Evolutionary conservation across 208 protist species (phyloP), one percentile per base, ranked within the genome.

Genomic region (Crithidia sp.): DNA sequence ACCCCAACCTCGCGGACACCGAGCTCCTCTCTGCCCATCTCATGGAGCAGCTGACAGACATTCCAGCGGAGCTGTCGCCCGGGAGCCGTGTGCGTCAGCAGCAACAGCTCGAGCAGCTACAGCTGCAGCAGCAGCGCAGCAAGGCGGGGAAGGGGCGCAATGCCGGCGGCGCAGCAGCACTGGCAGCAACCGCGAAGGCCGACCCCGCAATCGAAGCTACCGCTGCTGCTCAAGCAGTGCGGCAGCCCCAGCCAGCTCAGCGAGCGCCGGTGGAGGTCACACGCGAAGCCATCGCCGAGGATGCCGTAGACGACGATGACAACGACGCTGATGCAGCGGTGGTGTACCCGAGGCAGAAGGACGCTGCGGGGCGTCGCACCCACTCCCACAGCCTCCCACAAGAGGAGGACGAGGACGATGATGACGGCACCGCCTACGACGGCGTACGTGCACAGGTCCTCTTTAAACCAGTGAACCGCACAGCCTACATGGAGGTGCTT

Each of bases 401-500:
- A 4, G 57, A 57, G 19, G 66, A 63, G 3, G 71, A 84, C 13
- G 76, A 62, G 16, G 87, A 89, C 4, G 81, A 87, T 45, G 87
- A 87, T 45, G 85, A 90, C 72, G 81, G 82, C 41, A 87, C 82
- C 47, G 69, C 86, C 28, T 96, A 85, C 62, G 88, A 94, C 71
- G 88, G 88, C 59, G 91, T 96, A 43, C 83, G 80, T 52, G 91
- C 91, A 43, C 83, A 86, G 59, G 79, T 94, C 43, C 78, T 94
- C 55, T 96, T 96, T 77, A 82, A 87, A 45, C 79, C 84, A 2
- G 87, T 87, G 19, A 91, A 96, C 78, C 79, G 81, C 39, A 70
- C 50, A 6, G 73, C 83, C 19, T 96, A 92, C 73, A 60, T 83
- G 43, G 84, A 90, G 60, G 77, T 94, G 43, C 77, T 79, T 45